These are phyloP conservation scores for Camptophora hylomeconis DNA, from an alignment of 2,329 filamentous ascomycete species.

Conservation along the genomic window DNA sequence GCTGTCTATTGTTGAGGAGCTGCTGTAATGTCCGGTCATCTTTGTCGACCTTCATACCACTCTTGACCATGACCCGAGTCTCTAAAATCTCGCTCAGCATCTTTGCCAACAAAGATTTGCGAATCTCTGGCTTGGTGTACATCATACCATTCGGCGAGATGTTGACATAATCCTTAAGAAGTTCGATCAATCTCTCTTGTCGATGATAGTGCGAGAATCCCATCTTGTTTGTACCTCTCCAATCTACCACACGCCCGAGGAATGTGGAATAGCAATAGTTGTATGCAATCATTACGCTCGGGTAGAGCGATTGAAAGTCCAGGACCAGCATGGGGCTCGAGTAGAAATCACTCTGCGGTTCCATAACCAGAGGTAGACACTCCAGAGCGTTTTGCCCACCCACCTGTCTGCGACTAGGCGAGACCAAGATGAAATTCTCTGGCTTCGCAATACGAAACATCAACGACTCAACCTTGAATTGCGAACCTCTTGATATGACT, in stretches of 20 bases:
- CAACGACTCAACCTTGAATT: constrained; percentile 96
- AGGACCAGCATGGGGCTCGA: constrained; percentile 77
- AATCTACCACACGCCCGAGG: constrained; percentile 68
- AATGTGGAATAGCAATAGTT: constrained; percentile 99
- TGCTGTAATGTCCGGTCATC: constrained; percentile 75
- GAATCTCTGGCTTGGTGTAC: constrained; percentile 73
- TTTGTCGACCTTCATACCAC: constrained; percentile 87
- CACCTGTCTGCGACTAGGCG: constrained; percentile 82
- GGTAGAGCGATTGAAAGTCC: constrained; percentile 93
- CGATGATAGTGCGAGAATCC: constrained; percentile 81
- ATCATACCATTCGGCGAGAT: constrained; percentile 94
- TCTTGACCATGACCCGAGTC: constrained; percentile 95
- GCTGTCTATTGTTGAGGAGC: constrained; percentile 80
- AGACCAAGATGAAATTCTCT: constrained; percentile 83
- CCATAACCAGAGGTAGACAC: constrained; percentile 91
- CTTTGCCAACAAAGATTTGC: constrained; percentile 83
- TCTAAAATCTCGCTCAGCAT: constrained; percentile 95
- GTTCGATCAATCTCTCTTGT: constrained; percentile 57
- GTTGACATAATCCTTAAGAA: constrained; percentile 77
- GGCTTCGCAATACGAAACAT: constrained; percentile 99
- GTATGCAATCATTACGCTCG: constrained; percentile 97
- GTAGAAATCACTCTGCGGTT: constrained; percentile 91
- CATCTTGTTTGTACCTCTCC: constrained; percentile 90
- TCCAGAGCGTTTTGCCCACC: constrained; percentile 89
- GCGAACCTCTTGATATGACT: constrained; percentile 85